A percentile compares a stretch with the other conserved stretches of the same genome.
Conservation (phyloP, 768 basidiomycete genomes). For the Russula dissimulans region DNA sequence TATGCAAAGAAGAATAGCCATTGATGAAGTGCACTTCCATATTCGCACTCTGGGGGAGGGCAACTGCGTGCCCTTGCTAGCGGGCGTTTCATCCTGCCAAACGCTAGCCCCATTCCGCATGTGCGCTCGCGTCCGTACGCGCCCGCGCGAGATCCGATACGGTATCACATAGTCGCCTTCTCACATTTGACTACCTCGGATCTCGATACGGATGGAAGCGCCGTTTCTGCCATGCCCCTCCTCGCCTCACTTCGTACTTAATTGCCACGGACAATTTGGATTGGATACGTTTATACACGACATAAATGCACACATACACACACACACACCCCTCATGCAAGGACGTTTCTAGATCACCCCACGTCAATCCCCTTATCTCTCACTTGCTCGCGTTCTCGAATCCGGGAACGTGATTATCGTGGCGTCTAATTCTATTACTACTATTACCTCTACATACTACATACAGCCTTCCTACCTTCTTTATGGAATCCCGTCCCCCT, state of each 20-base stretch:
- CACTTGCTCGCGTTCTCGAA: background rate
- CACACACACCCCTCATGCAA: background rate
- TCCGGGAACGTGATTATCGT: slow-evolving; percentile 2
- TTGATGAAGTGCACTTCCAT: background rate
- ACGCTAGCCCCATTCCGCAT: background rate
- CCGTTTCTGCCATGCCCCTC: background rate
- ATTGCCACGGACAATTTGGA: background rate
- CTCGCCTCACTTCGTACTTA: background rate
- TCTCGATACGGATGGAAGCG: background rate
- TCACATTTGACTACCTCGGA: background rate
- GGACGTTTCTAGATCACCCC: background rate
- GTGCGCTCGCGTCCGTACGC: background rate
- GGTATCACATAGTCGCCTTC: background rate
- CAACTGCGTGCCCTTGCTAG: background rate
- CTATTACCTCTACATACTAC: background rate
- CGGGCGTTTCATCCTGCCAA: background rate
- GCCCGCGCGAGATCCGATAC: slow-evolving; percentile 9
- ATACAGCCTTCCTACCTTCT: background rate
- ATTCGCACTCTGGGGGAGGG: background rate
- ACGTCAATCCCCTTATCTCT: slow-evolving; percentile 5
- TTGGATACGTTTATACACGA: background rate
- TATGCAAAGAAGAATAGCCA: slow-evolving; percentile 9
- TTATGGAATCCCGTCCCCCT: background rate
- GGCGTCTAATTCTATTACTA: slow-evolving; percentile 1
- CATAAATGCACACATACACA: background rate